Conservation (phyloP, 495 filamentous ascomycete species). For the Choiromyces venosus region DNA sequence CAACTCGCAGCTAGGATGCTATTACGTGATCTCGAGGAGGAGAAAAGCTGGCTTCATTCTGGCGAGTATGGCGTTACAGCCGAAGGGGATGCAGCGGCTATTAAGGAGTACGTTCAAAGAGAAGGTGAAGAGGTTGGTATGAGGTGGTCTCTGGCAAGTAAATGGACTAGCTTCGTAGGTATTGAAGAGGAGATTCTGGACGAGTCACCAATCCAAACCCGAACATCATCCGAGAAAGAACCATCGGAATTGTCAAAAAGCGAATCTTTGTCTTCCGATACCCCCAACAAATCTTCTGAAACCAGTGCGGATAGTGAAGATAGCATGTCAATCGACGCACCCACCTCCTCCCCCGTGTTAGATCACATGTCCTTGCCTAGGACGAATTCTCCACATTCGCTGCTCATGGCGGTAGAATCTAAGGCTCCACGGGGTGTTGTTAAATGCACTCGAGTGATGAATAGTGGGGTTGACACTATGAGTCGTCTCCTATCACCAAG, state of each 20-base stretch:
- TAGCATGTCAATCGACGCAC: background rate
- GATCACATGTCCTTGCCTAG: too few relatives aligned
- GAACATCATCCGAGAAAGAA: background rate
- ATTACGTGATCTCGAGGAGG: constrained; percentile 61
- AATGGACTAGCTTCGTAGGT: constrained; percentile 66
- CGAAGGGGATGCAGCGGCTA: constrained; percentile 49
- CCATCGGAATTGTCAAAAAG: background rate
- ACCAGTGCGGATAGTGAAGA: background rate
- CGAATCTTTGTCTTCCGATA: background rate
- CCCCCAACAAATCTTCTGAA: background rate
- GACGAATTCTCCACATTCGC: background rate
- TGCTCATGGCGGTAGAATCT: background rate
- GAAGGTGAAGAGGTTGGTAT: constrained; percentile 61
- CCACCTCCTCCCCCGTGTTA: background rate
- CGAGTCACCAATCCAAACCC: constrained; percentile 7
- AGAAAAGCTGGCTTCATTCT: constrained; percentile 58
- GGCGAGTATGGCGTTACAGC: background rate
- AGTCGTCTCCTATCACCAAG: background rate
- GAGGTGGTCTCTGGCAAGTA: constrained; percentile 59
- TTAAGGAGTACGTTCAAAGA: constrained; percentile 54
- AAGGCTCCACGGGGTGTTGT: too few relatives aligned
- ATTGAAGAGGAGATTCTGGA: constrained; percentile 48
- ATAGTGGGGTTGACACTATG: background rate
- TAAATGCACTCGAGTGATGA: background rate
- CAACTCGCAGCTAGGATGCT: constrained; percentile 64